phyloP scores from a whole-genome alignment of 2,329 filamentous ascomycete genomes.

The Fusarium tricinctum region DNA sequence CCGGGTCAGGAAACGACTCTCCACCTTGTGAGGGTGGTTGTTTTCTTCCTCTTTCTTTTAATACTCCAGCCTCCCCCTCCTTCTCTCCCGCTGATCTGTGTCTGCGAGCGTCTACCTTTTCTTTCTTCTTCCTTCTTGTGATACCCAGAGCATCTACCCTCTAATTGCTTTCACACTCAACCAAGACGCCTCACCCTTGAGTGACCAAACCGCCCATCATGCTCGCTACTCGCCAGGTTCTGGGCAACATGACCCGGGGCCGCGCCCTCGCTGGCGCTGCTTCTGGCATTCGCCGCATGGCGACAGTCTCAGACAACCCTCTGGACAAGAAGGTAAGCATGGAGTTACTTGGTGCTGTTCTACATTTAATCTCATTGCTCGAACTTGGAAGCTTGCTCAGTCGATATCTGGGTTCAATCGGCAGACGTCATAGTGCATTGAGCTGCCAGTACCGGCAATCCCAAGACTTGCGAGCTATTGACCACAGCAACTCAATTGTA shows the following conservation, averaged over 20 bases:
- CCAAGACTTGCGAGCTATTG: slow-evolving; percentile 5
- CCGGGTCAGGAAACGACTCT: slow-evolving; percentile 49
- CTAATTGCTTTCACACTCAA: slow-evolving; percentile 31
- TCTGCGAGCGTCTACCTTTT: slow-evolving; percentile 44
- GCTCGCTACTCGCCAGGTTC: slow-evolving; percentile 79
- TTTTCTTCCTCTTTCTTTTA: slow-evolving; percentile 49
- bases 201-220: slow-evolving; percentile 61
- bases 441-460: slow-evolving; percentile 22
- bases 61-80: slow-evolving; percentile 46
- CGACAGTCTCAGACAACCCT: slow-evolving; percentile 86
- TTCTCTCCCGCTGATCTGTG: slow-evolving; percentile 31
- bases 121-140: slow-evolving; percentile 41
- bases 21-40: slow-evolving; percentile 38
- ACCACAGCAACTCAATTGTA: not conserved
- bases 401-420: not conserved
- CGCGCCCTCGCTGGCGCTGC: slow-evolving; percentile 68
- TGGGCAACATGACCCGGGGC: slow-evolving; percentile 74
- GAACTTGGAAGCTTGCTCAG: not conserved
- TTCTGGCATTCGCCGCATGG: slow-evolving; percentile 79
- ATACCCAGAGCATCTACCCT: slow-evolving; percentile 51
- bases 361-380: not conserved
- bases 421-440: slow-evolving; percentile 35
- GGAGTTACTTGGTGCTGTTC: not conserved
- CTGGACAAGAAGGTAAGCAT: slow-evolving; percentile 85
- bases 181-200: slow-evolving; percentile 39